phyloP scores from a whole-genome alignment of 1,139 yeast genomes.

The Lodderomyces margitis region DNA sequence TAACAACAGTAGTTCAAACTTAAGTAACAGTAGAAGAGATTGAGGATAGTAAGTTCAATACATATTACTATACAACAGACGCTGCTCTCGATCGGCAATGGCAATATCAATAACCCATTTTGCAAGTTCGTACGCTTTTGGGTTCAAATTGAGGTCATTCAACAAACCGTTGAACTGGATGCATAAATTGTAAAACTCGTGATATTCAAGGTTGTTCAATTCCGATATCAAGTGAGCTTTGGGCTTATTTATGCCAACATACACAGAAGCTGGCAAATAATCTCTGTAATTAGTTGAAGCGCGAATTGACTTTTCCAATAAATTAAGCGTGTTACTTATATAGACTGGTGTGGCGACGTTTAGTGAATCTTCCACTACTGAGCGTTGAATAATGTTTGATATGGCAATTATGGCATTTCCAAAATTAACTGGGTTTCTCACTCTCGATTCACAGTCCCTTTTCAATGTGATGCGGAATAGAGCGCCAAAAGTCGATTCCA shows the following conservation, averaged over 20 bases:
- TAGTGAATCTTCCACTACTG: slow-evolving; percentile 62
- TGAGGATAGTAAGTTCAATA: background rate
- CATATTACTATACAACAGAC: slow-evolving; percentile 3
- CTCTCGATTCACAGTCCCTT: slow-evolving; percentile 59
- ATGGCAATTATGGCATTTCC: slow-evolving; percentile 67
- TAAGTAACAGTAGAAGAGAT: slow-evolving; percentile 10
- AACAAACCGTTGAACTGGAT: slow-evolving; percentile 59
- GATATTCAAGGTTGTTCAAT: slow-evolving; percentile 61
- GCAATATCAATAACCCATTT: slow-evolving; percentile 71
- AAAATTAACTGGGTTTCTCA: slow-evolving; percentile 55
- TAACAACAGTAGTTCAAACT: slow-evolving; percentile 6
- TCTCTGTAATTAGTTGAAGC: slow-evolving; percentile 40
- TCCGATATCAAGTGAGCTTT: slow-evolving; percentile 47
- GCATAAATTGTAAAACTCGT: slow-evolving; percentile 63
- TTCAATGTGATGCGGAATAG: slow-evolving; percentile 48
- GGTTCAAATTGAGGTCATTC: slow-evolving; percentile 60
- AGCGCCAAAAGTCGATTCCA: slow-evolving; percentile 38
- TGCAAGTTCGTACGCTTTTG: slow-evolving; percentile 64
- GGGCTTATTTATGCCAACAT: slow-evolving; percentile 25
- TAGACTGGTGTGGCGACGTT: slow-evolving; percentile 50
- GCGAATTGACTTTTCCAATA: slow-evolving; percentile 58
- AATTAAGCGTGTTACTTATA: slow-evolving; percentile 56
- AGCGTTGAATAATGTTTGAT: slow-evolving; percentile 55
- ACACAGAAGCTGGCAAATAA: slow-evolving; percentile 44
- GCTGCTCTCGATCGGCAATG: slow-evolving; percentile 46